Percentiles rank a stretch among this genome's conserved stretches.
Conservation (phyloP, 23 red algal species). For the Gracilaria domingensis region DNA sequence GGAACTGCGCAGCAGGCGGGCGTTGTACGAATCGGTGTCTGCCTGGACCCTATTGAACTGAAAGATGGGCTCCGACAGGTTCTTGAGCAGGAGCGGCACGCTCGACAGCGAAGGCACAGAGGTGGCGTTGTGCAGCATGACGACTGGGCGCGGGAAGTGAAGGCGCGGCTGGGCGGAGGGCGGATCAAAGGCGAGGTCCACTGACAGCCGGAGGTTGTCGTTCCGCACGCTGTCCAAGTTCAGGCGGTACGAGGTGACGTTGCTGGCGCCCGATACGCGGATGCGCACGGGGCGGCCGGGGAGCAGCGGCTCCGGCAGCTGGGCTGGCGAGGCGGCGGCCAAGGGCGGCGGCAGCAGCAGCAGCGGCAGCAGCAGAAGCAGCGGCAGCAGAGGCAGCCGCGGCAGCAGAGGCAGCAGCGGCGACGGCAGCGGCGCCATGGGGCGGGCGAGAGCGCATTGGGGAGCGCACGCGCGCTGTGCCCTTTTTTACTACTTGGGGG, state of each 20-base stretch:
- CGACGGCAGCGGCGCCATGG: neutral
- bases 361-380: neutral
- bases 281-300: neutral
- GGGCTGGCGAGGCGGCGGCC: neutral
- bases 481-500: neutral
- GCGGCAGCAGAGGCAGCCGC: neutral
- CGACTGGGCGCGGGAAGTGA: neutral
- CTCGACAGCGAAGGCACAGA: neutral
- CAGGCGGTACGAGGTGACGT: neutral
- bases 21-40: neutral
- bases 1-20: neutral
- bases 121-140: neutral
- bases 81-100: neutral
- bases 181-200: neutral
- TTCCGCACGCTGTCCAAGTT: neutral
- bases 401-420: neutral
- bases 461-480: neutral
- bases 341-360: no score
- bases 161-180: neutral
- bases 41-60: neutral
- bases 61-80: neutral
- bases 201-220: neutral
- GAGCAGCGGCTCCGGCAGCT: neutral
- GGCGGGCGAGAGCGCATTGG: neutral
- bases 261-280: neutral